These are phyloP conservation scores for Claviceps arundinis DNA, from an alignment of 2,329 filamentous ascomycete genomes.

Conservation along the genomic window DNA sequence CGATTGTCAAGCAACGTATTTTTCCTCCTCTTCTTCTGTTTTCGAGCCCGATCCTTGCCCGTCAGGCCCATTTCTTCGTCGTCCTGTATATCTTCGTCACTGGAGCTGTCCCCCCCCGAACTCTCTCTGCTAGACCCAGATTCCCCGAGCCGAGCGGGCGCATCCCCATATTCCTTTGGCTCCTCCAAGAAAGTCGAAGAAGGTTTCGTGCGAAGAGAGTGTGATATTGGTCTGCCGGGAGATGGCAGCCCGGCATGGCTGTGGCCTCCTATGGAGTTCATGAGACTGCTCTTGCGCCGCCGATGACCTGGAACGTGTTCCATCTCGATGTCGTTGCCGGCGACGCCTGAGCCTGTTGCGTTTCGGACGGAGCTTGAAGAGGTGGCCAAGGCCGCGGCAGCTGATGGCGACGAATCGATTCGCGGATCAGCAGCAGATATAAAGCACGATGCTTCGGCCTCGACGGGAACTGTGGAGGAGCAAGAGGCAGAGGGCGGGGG, in stretches of 20 bases:
- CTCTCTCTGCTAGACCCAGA: conserved; percentile 14
- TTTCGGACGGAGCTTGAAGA: conserved; percentile 7
- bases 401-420: conserved; percentile 1
- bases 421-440: neutral
- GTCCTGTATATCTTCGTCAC: conserved; percentile 62
- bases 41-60: conserved; percentile 54
- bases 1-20: conserved; percentile 59
- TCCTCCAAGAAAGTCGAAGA: conserved; percentile 21
- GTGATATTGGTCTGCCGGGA: conserved; percentile 8
- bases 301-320: conserved; percentile 40
- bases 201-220: conserved; percentile 4
- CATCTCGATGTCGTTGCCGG: conserved; percentile 39
- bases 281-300: conserved; percentile 42
- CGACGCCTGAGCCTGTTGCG: conserved; percentile 5
- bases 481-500: neutral
- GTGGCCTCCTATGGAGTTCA: conserved; percentile 21
- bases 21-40: conserved; percentile 50
- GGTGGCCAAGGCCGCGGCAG: conserved; percentile 6
- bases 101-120: conserved; percentile 40
- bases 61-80: conserved; percentile 88
- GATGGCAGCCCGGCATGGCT: conserved; percentile 11
- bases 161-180: conserved; percentile 25
- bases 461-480: neutral
- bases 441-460: neutral
- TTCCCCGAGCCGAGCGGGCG: conserved; percentile 5